Evolutionary conservation across 2,329 filamentous ascomycete species (phyloP).

Genomic region (Gyromitra esculenta): DNA sequence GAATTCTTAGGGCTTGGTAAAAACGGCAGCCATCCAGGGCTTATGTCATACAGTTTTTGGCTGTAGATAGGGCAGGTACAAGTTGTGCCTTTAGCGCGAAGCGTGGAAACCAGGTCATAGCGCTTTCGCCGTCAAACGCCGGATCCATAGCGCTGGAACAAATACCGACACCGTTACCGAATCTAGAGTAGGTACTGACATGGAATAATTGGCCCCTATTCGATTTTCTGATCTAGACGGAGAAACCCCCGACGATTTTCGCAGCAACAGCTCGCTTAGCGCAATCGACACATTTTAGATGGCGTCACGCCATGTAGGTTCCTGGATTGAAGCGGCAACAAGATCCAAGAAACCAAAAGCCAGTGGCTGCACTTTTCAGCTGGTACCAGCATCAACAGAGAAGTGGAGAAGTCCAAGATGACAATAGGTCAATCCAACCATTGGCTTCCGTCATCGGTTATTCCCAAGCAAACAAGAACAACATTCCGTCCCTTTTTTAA

Average conservation of each 20-base stretch:
- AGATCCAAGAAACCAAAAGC: slow-evolving; percentile 5
- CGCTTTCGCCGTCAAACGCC: background rate
- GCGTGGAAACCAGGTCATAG: background rate
- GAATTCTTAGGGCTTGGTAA: slow-evolving; percentile 2
- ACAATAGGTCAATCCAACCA: background rate
- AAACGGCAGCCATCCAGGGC: background rate
- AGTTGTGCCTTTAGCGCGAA: slow-evolving; percentile 11
- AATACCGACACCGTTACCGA: background rate
- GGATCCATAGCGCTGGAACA: slow-evolving; percentile 12
- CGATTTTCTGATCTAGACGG: slow-evolving; percentile 1
- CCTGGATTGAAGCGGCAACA: background rate
- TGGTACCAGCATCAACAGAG: background rate
- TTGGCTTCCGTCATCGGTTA: background rate
- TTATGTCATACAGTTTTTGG: background rate
- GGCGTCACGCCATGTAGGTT: slow-evolving; percentile 27
- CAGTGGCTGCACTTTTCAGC: background rate
- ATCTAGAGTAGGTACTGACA: background rate
- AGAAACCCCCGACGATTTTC: slow-evolving; percentile 26
- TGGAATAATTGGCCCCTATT: background rate
- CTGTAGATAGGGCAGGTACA: background rate
- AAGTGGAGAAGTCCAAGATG: background rate
- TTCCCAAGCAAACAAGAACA: too few relatives aligned
- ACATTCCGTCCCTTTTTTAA: background rate
- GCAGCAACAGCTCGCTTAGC: slow-evolving; percentile 3
- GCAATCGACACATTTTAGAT: slow-evolving; percentile 1